Conservation (phyloP, 441 rosid species). For the Eutrema salsugineum region DNA sequence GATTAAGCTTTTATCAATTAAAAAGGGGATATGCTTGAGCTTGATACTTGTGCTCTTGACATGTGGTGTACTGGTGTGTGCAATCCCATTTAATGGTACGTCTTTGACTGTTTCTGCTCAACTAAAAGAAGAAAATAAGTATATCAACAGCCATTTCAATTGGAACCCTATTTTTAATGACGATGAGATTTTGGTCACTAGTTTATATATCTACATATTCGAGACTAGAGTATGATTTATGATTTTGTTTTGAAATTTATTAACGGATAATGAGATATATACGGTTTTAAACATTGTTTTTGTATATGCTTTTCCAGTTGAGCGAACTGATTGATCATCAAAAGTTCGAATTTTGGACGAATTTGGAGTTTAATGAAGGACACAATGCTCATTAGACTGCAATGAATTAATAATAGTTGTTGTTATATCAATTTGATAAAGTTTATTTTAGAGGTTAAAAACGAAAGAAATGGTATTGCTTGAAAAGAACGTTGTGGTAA, state of each 20-base stretch:
- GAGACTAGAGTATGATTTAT: no score
- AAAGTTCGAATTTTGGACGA: neutral
- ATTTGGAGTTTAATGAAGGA: neutral
- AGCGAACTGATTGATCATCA: no score
- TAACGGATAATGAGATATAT: no score
- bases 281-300: no score
- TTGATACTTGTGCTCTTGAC: conserved; percentile 9
- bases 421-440: neutral
- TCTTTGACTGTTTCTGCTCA: neutral
- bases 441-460: no score
- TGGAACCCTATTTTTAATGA: no score
- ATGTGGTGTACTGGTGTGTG: conserved; percentile 14
- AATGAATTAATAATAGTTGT: neutral
- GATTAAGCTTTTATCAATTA: neutral
- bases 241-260: no score
- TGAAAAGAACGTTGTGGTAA: no score
- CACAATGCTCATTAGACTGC: neutral
- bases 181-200: no score
- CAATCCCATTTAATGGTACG: neutral
- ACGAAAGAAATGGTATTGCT: no score
- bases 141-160: neutral
- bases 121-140: neutral
- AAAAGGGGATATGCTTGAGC: neutral
- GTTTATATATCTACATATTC: no score
- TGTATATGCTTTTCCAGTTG: no score